phyloP scores from a whole-genome alignment of 805 yeast genomes.

The Cephaloascus albidus region DNA sequence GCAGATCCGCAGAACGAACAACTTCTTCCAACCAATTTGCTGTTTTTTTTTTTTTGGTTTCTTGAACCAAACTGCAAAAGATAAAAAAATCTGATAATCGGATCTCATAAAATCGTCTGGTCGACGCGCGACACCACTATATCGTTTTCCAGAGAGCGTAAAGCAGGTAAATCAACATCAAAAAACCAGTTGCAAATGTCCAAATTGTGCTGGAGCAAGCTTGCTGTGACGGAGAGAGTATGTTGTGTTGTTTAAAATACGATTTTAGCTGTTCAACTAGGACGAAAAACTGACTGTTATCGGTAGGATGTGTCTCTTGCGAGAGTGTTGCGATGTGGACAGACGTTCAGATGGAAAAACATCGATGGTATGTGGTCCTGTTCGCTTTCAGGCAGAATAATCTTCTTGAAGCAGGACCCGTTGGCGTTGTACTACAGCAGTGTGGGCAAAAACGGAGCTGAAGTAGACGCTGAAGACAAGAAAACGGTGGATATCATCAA shows the following conservation, averaged over 20 bases:
- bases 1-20: too few species aligned
- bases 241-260: constrained; percentile 7
- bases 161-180: too few species aligned
- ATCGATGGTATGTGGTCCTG: constrained; percentile 59
- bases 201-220: constrained; percentile 4
- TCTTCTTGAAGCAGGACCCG: constrained; percentile 56
- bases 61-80: too few species aligned
- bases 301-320: constrained; percentile 44
- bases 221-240: constrained; percentile 5
- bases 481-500: constrained; percentile 31
- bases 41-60: too few species aligned
- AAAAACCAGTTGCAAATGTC: too few species aligned
- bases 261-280: too few species aligned
- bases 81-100: too few species aligned
- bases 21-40: too few species aligned
- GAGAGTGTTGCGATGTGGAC: constrained; percentile 75
- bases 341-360: constrained; percentile 74
- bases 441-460: constrained; percentile 8
- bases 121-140: too few species aligned
- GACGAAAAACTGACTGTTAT: constrained; percentile 1
- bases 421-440: constrained; percentile 41
- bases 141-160: too few species aligned
- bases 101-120: too few species aligned
- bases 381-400: constrained; percentile 46
- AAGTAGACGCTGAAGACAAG: neutral